Base-by-base conservation (phyloP, 2,329 filamentous ascomycete species). In the Colletotrichum chrysophilum region DNA sequence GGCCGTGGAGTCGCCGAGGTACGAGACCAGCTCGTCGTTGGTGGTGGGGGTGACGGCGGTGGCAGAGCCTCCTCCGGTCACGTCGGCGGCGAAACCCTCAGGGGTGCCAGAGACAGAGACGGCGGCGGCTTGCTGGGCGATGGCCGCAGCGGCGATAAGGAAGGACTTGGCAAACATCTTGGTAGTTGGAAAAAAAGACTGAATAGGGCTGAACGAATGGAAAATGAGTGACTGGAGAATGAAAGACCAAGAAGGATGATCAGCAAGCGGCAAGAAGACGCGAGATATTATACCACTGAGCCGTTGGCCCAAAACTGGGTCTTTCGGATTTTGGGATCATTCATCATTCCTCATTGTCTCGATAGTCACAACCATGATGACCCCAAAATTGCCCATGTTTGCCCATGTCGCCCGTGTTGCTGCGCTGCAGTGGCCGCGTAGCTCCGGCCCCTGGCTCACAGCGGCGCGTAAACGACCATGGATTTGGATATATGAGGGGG, bases 31-130 rank as follows among this genome's bases (percentile, higher is more conserved):
- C 87, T 94, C 87, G 28, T 84, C 86, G 66, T 83, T 91, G 69
- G 86, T 89, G 30, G 82, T 85, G 14, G 91, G 91, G 78, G 90
- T 89, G 21, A 90, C 89, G 30, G 89, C 82, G 8, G 86, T 83
- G 26, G 89, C 91, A 74, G 79, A 85, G 70, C 91, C 91, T 79
- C 92, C 92, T 38, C 92, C 92, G 30, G 91, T 93, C 36, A 91
- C 89, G 66, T 90, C 89, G 72, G 83, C 83, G 60, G 84, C 86
- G 78, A 88, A 87, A 13, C 86, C 86, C 78, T 87, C 84, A 18
- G 86, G 83, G 24, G 83, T 77, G 66, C 85, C 85, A 24, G 81
- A 81, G 61, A 86, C 85, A 43, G 82, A 66, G 61, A 34, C 72
- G 67, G 72, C 72, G 24, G 73, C 76, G 9, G 61, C 76, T 18